Evolutionary conservation across 257 asterid species (phyloP).

Genomic region (Primulina tabacum): DNA sequence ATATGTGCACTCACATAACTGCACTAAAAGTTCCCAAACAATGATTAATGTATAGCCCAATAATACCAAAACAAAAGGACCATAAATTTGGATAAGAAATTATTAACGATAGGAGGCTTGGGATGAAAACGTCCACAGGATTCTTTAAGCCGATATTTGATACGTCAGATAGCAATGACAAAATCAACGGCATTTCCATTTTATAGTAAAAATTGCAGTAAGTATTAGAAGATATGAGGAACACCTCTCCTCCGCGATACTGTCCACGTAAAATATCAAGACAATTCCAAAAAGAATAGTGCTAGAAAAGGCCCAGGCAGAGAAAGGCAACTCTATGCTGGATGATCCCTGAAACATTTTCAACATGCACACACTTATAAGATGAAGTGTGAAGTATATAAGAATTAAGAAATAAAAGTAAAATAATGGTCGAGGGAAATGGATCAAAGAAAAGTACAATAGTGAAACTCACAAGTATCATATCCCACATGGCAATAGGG

Average conservation of each 20-base stretch:
- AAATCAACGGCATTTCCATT: slow-evolving; percentile 7
- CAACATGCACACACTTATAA: slow-evolving; percentile 21
- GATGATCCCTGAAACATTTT: slow-evolving; percentile 67
- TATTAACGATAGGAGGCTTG: neutral
- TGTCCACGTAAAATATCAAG: slow-evolving; percentile 88
- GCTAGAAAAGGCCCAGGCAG: slow-evolving; percentile 91
- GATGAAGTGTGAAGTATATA: neutral
- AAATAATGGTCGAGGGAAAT: neutral
- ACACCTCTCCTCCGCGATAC: slow-evolving; percentile 95
- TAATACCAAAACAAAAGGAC: no score
- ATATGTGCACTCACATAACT: no score
- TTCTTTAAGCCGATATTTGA: neutral
- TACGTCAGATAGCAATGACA: neutral
- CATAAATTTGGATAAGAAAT: slow-evolving; percentile 8
- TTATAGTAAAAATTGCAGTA: slow-evolving; percentile 2
- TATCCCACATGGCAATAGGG: slow-evolving; percentile 99
- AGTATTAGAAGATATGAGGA: slow-evolving; percentile 10
- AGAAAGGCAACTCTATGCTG: slow-evolving; percentile 71
- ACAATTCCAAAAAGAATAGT: slow-evolving; percentile 76
- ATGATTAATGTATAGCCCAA: no score
- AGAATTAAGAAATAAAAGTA: slow-evolving; percentile 1
- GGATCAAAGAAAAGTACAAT: slow-evolving; percentile 16
- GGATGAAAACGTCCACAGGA: neutral
- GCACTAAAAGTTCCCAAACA: slow-evolving; percentile 1
- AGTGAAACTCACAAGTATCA: slow-evolving; percentile 82